Conservation (phyloP, 1,284 basidiomycete species). For the Naganishia sp. region DNA sequence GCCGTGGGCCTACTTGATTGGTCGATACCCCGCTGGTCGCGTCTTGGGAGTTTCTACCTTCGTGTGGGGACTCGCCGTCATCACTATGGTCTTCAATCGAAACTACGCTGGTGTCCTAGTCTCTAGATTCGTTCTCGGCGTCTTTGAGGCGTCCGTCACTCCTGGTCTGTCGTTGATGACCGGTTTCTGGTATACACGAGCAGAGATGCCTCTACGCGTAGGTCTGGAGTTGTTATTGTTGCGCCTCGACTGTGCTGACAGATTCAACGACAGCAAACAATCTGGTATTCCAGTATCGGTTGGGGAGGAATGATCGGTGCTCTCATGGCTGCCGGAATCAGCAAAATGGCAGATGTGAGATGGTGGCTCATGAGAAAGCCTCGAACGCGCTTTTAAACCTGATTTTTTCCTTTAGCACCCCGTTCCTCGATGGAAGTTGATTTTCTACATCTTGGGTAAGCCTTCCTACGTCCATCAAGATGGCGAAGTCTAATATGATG, state of each 20-base stretch:
- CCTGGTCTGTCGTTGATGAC: slow-evolving; percentile 49
- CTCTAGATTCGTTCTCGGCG: slow-evolving; percentile 43
- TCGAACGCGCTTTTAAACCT: background rate
- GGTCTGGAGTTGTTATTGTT: too few species aligned
- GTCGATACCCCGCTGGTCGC: slow-evolving; percentile 44
- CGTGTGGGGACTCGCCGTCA: slow-evolving; percentile 43
- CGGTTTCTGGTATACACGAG: slow-evolving; percentile 46
- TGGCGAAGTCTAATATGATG: too few species aligned
- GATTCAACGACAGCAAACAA: slow-evolving; percentile 37
- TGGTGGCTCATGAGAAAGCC: background rate
- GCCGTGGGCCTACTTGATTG: slow-evolving; percentile 44
- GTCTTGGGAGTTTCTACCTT: slow-evolving; percentile 47
- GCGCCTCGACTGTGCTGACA: background rate
- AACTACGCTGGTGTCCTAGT: slow-evolving; percentile 41
- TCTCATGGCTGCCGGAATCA: slow-evolving; percentile 49
- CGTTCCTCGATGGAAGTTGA: slow-evolving; percentile 41
- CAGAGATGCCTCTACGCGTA: slow-evolving; percentile 42
- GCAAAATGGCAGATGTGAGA: slow-evolving; percentile 30
- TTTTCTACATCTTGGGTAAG: slow-evolving; percentile 48
- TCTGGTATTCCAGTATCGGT: slow-evolving; percentile 50
- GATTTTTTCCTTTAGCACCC: slow-evolving; percentile 33
- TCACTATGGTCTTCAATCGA: slow-evolving; percentile 36
- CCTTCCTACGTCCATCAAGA: too few species aligned
- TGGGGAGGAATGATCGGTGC: slow-evolving; percentile 51
- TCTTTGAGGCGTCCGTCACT: slow-evolving; percentile 50